A percentile compares a stretch with the other conserved stretches of the same genome.
Conservation (phyloP, 2,329 filamentous ascomycete species). For the Cladosporium sp. region DNA sequence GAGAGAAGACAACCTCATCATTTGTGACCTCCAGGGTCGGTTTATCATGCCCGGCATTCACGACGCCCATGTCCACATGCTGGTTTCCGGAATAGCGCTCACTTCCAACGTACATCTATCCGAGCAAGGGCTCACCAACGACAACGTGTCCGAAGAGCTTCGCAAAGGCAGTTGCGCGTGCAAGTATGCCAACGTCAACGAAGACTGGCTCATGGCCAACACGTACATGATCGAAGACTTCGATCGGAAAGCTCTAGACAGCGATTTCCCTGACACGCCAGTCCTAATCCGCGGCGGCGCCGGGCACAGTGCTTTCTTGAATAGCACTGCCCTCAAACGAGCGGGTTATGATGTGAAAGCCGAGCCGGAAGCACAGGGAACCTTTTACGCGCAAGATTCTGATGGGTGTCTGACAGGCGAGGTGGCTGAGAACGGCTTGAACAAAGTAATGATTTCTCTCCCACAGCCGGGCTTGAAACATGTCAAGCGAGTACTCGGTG, state of each 20-base stretch:
- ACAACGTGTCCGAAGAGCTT: conserved; percentile 23
- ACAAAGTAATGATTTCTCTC: conserved; percentile 20
- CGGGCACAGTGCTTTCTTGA: conserved; percentile 28
- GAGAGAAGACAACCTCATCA: conserved; percentile 13
- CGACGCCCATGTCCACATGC: conserved; percentile 34
- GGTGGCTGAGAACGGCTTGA: conserved; percentile 26
- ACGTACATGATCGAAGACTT: conserved; percentile 3
- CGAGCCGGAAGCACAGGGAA: conserved; percentile 23
- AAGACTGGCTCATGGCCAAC: conserved; percentile 21
- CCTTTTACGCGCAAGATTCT: conserved; percentile 23
- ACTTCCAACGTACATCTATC: conserved; percentile 25
- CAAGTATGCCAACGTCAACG: conserved; percentile 24
- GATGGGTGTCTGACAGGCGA: conserved; percentile 31
- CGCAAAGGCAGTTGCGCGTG: conserved; percentile 28
- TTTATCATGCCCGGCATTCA: conserved; percentile 38
- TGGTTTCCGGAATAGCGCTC: conserved; percentile 27
- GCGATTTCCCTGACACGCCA: conserved; percentile 28
- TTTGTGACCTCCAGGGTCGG: conserved; percentile 25
- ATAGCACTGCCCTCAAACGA: conserved; percentile 25
- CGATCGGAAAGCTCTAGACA: conserved; percentile 8
- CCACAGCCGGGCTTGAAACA: conserved; percentile 23
- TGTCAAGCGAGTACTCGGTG: conserved; percentile 24
- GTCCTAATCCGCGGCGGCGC: conserved; percentile 29
- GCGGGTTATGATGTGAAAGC: conserved; percentile 25
- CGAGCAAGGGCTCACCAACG: conserved; percentile 23